phyloP scores from a whole-genome alignment of 805 yeast species.

The Cephaloascus albidus region DNA sequence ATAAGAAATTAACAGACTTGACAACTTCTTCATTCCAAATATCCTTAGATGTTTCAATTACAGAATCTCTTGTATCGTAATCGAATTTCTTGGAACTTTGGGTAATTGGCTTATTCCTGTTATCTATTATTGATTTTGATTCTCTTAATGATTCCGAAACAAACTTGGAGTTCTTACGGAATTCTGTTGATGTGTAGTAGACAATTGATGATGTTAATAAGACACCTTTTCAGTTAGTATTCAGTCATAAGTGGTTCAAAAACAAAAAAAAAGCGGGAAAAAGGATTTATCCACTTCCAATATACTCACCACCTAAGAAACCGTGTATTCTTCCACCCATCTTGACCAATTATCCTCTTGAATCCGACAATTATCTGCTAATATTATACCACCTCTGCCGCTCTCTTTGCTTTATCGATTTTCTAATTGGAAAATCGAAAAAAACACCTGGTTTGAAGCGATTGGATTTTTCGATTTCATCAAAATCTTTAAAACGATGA shows the following conservation, averaged over 20 bases:
- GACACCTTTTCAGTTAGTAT: conserved; percentile 24
- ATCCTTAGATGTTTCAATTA: conserved; percentile 60
- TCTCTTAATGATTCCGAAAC: conserved; percentile 38
- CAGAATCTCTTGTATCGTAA: conserved; percentile 33
- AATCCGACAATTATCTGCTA: not conserved
- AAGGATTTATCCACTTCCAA: no score
- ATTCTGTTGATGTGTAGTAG: conserved; percentile 50
- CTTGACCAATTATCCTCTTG: conserved; percentile 1
- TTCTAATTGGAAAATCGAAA: no score
- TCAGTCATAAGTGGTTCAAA: not conserved
- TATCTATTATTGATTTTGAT: conserved; percentile 40
- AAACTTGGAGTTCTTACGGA: conserved; percentile 35
- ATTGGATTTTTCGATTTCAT: no score
- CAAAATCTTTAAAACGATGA: not conserved
- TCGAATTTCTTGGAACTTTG: conserved; percentile 32
- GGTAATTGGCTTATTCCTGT: conserved; percentile 40
- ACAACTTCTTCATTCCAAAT: conserved; percentile 74
- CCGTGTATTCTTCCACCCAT: conserved; percentile 44
- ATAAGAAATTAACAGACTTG: conserved; percentile 53
- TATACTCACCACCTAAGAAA: conserved; percentile 36
- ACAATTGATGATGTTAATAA: conserved; percentile 54
- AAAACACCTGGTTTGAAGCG: no score
- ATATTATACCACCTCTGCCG: no score
- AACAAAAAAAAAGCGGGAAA: not conserved
- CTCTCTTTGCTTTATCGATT: no score